Base-by-base conservation (phyloP, 2,329 filamentous ascomycete genomes). In the Penicillium sp. region DNA sequence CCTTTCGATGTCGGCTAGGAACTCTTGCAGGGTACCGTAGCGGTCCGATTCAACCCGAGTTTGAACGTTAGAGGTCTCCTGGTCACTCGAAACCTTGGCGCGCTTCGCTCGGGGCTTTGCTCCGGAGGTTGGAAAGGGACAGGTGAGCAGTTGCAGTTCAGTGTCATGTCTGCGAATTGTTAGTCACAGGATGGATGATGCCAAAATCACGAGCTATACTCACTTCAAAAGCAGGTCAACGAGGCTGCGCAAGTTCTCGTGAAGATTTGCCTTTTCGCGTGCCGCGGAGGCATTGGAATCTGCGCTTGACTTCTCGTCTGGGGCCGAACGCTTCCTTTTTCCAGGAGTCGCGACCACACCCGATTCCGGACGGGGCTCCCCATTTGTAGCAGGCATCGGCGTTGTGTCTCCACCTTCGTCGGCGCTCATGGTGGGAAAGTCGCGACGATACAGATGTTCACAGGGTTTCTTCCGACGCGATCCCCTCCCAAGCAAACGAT, bases 21-120 rank as follows among this genome's bases (percentile, higher is more conserved):
- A 74, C 39, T 73, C 71, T 31, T 72, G 71, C 18, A 76, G 55
- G 13, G 72, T 72, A 22, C 57, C 64, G 48, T 77, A 77, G 47
- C 63, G 66, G 39, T 65, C 70, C 38, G 67, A 60, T 41, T 64
- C 61, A 38, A 76, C 71, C 20, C 70, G 66, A 31, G 64, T 62
- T 60, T 74, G 69, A 46, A 77, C 71, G 28, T 58, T 74, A 36
- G 65, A 61, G 13, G 58, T 64, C 41, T 70, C 65, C 30, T 64
- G 66, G 40, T 71, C 65, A 13, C 62, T 67, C 10, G 70, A 68
- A 28, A 73, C 62, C 57, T 75, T 76, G 41, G 72, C 68, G 57
- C 74, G 71, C 58, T 77, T 77, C 28, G 66, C 65, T 28, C 72
- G 71, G 36, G 73, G 74, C 58, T 74, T 74, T 31, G 67, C 56